phyloP scores from a whole-genome alignment of 495 filamentous ascomycete species.

The Penicillium fimorum region DNA sequence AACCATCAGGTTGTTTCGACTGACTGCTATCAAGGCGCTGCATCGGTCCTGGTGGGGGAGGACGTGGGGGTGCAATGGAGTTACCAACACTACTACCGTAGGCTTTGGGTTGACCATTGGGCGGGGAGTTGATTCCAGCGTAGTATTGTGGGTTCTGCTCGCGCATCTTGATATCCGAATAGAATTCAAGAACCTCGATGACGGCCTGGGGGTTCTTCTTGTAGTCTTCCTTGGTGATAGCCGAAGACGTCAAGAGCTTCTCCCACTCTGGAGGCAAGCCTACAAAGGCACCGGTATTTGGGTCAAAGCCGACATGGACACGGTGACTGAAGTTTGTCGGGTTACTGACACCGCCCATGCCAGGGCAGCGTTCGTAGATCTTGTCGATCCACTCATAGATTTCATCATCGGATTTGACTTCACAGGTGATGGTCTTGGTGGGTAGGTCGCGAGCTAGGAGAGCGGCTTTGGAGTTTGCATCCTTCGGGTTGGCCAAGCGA shows the following conservation, averaged over 20 bases:
- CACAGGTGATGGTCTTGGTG: slow-evolving; percentile 77
- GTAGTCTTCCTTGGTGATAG: slow-evolving; percentile 97
- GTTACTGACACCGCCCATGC: slow-evolving; percentile 97
- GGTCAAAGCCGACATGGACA: slow-evolving; percentile 96
- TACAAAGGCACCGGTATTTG: slow-evolving; percentile 86
- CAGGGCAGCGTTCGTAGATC: slow-evolving; percentile 92
- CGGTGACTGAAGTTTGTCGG: slow-evolving; percentile 96
- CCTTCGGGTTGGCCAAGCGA: slow-evolving; percentile 61
- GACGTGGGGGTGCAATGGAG: slow-evolving; percentile 77
- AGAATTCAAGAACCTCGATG: slow-evolving; percentile 95
- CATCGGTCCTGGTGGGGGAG: slow-evolving; percentile 54
- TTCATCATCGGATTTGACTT: slow-evolving; percentile 90
- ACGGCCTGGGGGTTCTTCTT: slow-evolving; percentile 97
- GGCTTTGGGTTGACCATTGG: slow-evolving; percentile 48
- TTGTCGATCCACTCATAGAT: slow-evolving; percentile 98
- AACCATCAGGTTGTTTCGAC: slow-evolving; percentile 32
- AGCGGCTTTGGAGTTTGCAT: slow-evolving; percentile 58
- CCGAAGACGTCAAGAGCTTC: slow-evolving; percentile 87
- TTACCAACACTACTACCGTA: slow-evolving; percentile 51
- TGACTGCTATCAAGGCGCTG: slow-evolving; percentile 45
- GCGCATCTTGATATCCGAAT: slow-evolving; percentile 89
- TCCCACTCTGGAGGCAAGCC: slow-evolving; percentile 96
- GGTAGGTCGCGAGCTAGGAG: slow-evolving; percentile 68
- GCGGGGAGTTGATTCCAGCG: slow-evolving; percentile 57
- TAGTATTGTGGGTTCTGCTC: slow-evolving; percentile 78